Evolutionary conservation across 225 moss, liverwort and hornwort genomes (phyloP).

Genomic region (Straminergon stramineum): DNA sequence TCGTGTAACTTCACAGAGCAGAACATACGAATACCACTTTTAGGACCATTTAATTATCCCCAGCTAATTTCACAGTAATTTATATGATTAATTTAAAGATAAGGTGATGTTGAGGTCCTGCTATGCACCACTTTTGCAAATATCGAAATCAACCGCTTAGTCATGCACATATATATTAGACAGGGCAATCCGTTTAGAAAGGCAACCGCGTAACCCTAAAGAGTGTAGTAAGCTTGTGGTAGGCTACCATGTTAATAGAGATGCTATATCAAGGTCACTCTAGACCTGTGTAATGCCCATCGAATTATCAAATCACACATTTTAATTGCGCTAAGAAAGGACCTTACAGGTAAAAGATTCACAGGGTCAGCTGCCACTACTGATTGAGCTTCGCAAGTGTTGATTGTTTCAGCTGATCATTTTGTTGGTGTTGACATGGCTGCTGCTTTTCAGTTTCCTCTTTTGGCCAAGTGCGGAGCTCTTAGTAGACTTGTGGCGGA

Average conservation of each 20-base stretch:
- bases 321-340: neutral
- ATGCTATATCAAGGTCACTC: neutral
- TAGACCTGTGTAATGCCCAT: neutral
- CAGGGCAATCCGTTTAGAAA: neutral
- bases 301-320: neutral
- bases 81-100: neutral
- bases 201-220: neutral
- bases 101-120: neutral
- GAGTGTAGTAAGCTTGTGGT: neutral
- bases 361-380: neutral
- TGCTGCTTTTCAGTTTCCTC: conserved; percentile 56
- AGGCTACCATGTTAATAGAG: neutral
- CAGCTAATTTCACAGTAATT: neutral
- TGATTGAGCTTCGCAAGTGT: neutral
- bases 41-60: neutral
- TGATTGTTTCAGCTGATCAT: neutral
- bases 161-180: neutral
- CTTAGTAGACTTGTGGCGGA: conserved; percentile 52
- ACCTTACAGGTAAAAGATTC: neutral
- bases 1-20: neutral
- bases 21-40: neutral
- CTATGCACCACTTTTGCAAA: neutral
- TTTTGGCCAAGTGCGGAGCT: conserved; percentile 59
- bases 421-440: neutral
- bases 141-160: neutral